phyloP scores from a whole-genome alignment of 108 stramenopile genomes.

The Skeletonema menzelii region DNA sequence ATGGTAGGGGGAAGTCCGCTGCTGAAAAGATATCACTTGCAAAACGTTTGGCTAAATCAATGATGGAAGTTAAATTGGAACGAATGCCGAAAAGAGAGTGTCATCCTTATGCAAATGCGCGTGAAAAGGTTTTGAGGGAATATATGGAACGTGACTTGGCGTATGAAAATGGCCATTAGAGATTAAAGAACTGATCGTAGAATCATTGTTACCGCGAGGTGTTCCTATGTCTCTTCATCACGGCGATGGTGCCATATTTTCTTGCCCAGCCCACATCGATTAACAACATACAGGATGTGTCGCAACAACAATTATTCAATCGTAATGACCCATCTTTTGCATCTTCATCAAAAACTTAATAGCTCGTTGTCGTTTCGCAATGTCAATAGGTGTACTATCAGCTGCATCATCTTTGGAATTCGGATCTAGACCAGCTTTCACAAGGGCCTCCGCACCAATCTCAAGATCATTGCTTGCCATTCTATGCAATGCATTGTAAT shows the following conservation, averaged over 20 bases:
- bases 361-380: slow-evolving; percentile 55
- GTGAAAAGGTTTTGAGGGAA: background rate
- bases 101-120: background rate
- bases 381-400: slow-evolving; percentile 62
- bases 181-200: no score
- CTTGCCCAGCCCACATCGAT: no score
- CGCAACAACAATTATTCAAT: slow-evolving; percentile 15
- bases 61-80: background rate
- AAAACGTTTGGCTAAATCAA: slow-evolving; percentile 5
- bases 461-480: slow-evolving; percentile 87
- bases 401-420: slow-evolving; percentile 45
- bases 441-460: slow-evolving; percentile 64
- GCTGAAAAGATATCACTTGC: background rate
- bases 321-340: slow-evolving; percentile 62
- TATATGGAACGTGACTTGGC: background rate
- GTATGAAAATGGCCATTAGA: background rate
- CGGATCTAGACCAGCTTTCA: slow-evolving; percentile 62
- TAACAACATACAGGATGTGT: no score
- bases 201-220: no score
- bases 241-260: no score
- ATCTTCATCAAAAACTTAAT: slow-evolving; percentile 68
- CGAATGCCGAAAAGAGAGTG: background rate
- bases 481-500: slow-evolving; percentile 78
- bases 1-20: background rate
- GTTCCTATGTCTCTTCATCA: no score